These are phyloP conservation scores for Pseudogymnoascus sp. DNA, from an alignment of 2,329 filamentous ascomycete species.

Conservation along the genomic window DNA sequence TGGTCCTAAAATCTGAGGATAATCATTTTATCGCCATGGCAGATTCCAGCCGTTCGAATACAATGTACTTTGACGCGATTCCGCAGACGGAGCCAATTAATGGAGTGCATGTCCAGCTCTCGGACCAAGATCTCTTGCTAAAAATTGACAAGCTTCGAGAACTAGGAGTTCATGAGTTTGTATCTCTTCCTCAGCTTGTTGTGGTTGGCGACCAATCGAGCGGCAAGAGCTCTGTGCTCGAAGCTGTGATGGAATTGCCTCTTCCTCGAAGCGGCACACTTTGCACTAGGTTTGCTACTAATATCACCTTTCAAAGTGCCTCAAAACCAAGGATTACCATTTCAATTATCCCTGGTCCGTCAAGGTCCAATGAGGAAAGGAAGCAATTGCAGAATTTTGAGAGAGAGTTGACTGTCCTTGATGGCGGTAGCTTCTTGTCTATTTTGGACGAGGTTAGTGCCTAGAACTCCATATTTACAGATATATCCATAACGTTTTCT, in stretches of 20 bases:
- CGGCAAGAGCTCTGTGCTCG: constrained; percentile 30
- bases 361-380: background rate
- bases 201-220: constrained; percentile 34
- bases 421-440: background rate
- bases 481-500: background rate
- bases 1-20: background rate
- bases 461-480: background rate
- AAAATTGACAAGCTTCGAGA: background rate
- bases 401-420: background rate
- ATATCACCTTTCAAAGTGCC: constrained; percentile 31
- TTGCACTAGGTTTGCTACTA: constrained; percentile 36
- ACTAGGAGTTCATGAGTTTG: constrained; percentile 13
- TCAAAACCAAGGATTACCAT: background rate
- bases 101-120: background rate
- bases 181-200: constrained; percentile 24
- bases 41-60: background rate
- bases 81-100: background rate
- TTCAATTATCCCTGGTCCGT: background rate
- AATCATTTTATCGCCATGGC: background rate
- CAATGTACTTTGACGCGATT: background rate
- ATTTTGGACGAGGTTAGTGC: background rate
- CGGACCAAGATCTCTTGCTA: background rate
- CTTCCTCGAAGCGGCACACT: constrained; percentile 32
- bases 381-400: background rate
- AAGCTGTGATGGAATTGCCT: constrained; percentile 29